Conservation (phyloP, 331 rosid genomes). For the Malus hybrid region DNA sequence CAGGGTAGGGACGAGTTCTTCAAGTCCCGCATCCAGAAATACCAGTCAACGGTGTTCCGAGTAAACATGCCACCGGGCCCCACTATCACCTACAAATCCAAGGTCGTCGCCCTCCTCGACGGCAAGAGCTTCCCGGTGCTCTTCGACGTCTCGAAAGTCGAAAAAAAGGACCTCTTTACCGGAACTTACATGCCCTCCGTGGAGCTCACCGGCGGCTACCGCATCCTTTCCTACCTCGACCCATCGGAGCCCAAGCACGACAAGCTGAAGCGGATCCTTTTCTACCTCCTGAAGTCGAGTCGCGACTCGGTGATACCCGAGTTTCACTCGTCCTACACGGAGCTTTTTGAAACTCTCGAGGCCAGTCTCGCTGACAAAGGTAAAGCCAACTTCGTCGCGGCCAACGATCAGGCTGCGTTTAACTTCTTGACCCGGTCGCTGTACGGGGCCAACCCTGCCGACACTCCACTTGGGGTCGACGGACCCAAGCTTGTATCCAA, state of each 20-base stretch:
- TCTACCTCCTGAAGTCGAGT: constrained; percentile 57
- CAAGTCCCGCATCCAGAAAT: constrained; percentile 44
- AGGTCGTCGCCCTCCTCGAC: constrained; percentile 71
- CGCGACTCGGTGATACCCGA: constrained; percentile 56
- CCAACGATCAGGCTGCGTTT: constrained; percentile 76
- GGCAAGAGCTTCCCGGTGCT: constrained; percentile 73
- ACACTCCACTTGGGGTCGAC: constrained; percentile 45
- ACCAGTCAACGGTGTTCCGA: constrained; percentile 72
- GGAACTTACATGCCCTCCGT: constrained; percentile 82
- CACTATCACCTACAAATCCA: constrained; percentile 38
- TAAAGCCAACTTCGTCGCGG: constrained; percentile 34
- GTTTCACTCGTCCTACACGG: constrained; percentile 45
- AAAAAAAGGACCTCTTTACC: constrained; percentile 68
- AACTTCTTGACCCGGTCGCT: constrained; percentile 57
- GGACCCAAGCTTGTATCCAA: constrained; percentile 50
- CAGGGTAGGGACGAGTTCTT: constrained; percentile 66
- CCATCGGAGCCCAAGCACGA: constrained; percentile 81
- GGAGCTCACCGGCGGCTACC: constrained; percentile 82
- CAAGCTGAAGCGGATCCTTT: constrained; percentile 51
- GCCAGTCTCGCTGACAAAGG: constrained; percentile 41
- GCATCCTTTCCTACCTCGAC: constrained; percentile 78
- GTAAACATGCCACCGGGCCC: constrained; percentile 96
- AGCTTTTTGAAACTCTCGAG: constrained; percentile 51
- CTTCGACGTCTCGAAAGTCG: constrained; percentile 68
- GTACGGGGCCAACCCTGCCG: constrained; percentile 35